Conservation (phyloP, 148 eudicot genomes). For the Limonium bicolor region DNA sequence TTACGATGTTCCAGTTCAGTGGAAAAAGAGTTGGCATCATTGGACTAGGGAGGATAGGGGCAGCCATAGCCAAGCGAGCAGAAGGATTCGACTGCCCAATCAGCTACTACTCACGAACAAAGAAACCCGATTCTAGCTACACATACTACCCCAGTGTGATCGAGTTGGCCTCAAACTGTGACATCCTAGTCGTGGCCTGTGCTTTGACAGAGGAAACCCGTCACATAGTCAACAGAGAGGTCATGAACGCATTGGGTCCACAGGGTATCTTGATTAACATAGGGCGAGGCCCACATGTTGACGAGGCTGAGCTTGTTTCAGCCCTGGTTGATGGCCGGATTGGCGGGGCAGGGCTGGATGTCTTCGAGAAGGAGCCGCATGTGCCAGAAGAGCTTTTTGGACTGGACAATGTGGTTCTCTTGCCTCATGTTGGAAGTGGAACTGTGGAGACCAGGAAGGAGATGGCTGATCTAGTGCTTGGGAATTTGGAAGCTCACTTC, state of each 20-base stretch:
- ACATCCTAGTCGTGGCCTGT: constrained; percentile 69
- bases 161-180: constrained; percentile 58
- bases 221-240: constrained; percentile 66
- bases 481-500: constrained; percentile 81
- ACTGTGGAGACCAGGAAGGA: constrained; percentile 57
- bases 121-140: constrained; percentile 38
- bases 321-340: constrained; percentile 77
- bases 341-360: constrained; percentile 84
- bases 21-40: constrained; percentile 66
- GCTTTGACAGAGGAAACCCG: constrained; percentile 57
- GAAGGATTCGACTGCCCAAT: constrained; percentile 61
- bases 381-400: constrained; percentile 67
- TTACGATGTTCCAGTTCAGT: constrained; percentile 40
- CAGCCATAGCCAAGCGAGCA: constrained; percentile 68
- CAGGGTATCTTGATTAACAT: constrained; percentile 75
- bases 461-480: constrained; percentile 81
- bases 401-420: constrained; percentile 59
- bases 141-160: constrained; percentile 40
- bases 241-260: constrained; percentile 60
- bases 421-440: constrained; percentile 74
- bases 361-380: constrained; percentile 63
- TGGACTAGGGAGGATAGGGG: constrained; percentile 72
- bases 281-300: constrained; percentile 78
- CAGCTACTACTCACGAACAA: constrained; percentile 53
- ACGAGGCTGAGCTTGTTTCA: constrained; percentile 60